Evolutionary conservation across 768 basidiomycete species (phyloP), one percentile per base, ranked within the genome.

Genomic region (Chiua virens): DNA sequence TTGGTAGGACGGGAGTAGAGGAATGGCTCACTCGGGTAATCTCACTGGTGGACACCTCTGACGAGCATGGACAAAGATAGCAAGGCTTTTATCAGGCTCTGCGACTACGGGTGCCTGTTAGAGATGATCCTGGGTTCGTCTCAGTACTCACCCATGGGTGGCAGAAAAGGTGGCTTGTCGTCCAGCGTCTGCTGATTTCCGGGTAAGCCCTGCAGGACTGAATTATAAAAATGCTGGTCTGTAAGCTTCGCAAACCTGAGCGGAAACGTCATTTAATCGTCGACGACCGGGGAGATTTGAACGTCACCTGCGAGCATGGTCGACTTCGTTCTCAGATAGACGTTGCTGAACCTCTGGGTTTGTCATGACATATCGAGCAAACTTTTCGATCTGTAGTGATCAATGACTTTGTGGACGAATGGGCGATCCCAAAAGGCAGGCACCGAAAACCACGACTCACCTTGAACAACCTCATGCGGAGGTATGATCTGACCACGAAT

Each of bases 401-500:
- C 17, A 2, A 34, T 23, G 4, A 18, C 30, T 10, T 15, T 22
- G 28, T 22, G 28, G 42, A 9, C 22, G 13, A 17, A 10, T 37
- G 39, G 41, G 52, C 22, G 38, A 36, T 14, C 27, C 36, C 2
- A 47, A 30, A 30, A 30, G 10, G 30, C 13, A 5, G 13, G 30
- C 13, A 14, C 13, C 30, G 30, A 32, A 61, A 11, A 6, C n/a
- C 11, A 11, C 6, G 34, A 34, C 57, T 35, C 45, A 89, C 94
- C 81, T 98, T 98, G 75, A 79, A 85, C 45, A 96, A 68, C 52
- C 94, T 77, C 25, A 89, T 91, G 21, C 95, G 80, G 5, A 96
- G 79, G 66, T 96, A 98, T 2, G 92, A 91, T 50, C 94, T 74
- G 22, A 97, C 83, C 49, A 96, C 81, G 63, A 93, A 98, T 70